phyloP scores from a whole-genome alignment of 495 filamentous ascomycete genomes.

The Staphylotrichum tortipilum region DNA sequence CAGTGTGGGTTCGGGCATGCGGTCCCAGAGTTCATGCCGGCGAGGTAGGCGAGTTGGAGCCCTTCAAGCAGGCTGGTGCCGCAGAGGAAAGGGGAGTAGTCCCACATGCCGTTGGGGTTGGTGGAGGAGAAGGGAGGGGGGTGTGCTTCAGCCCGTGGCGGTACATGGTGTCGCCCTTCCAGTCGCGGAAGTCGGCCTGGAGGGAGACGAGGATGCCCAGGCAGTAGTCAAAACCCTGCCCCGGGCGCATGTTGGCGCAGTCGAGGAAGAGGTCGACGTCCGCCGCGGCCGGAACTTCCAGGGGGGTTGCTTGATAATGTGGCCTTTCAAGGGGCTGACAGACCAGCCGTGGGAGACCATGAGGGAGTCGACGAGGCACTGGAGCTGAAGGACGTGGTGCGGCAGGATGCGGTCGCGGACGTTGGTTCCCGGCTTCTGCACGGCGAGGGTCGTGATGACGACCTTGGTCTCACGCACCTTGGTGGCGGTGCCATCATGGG shows the following conservation, averaged over 20 bases:
- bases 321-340: constrained; percentile 20
- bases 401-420: constrained; percentile 34
- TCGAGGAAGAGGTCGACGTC: constrained; percentile 41
- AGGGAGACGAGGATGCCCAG: constrained; percentile 8
- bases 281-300: constrained; percentile 27
- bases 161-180: constrained; percentile 38
- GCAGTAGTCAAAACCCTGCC: constrained; percentile 13
- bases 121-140: constrained; percentile 35
- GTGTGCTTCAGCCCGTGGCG: constrained; percentile 25
- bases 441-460: constrained; percentile 29
- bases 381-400: constrained; percentile 40
- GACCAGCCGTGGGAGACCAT: constrained; percentile 35
- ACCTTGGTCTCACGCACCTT: constrained; percentile 35
- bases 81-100: constrained; percentile 44
- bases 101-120: constrained; percentile 41
- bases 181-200: constrained; percentile 29
- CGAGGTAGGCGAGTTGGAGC: constrained; percentile 27
- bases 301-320: constrained; percentile 24
- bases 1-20: constrained; percentile 15
- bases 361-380: constrained; percentile 40
- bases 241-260: constrained; percentile 20
- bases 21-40: constrained; percentile 28
- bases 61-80: constrained; percentile 36
- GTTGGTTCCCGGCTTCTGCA: constrained; percentile 33
- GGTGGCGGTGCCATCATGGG: too few relatives aligned